Base-by-base conservation (phyloP, 495 filamentous ascomycete genomes). In the Echria macrotheca region DNA sequence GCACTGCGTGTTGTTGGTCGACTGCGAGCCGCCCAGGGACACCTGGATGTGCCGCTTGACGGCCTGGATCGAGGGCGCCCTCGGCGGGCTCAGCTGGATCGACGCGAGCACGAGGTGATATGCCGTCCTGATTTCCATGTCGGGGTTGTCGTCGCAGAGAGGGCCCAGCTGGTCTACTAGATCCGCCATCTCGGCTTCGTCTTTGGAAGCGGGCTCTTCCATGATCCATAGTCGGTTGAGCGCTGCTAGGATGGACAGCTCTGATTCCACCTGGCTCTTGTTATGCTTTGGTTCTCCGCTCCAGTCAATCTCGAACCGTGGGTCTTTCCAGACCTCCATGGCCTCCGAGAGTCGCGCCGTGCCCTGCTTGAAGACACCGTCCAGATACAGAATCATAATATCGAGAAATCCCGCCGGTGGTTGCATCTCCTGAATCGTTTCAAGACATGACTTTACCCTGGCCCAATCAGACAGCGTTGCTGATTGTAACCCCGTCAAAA, bases 221-320 rank as follows among this genome's bases (percentile, higher is more conserved):
- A 95, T 71, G 47, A 97, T 93, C 62, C 90, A 83, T 21, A 95
- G 67, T 18, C 77, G 76, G 65, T 95, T 97, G 49, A 99, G 77
- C 4, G 81, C 71, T 4, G 89, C 85, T 9, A 97, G 77, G 40
- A 95, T 78, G 7, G 82, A 71, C 15, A 94, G 69, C 52, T 96
- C 87, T 3, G 78, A 74, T 38, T 77, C 75, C n/a, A 82, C 69
- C 28, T 82, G 76, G 44, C 77, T 69, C n/a, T 47, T 46, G 29
- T 53, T 51, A 18, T 45, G 47, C 22, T 58, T 61, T 18, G 55
- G 68, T 35, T 58, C 66, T 50, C 58, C 75, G 45, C 55, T 67
- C 14, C 58, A 60, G 23, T 71, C 61, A 14, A 84, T 72, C 5
- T 59, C 62, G 49, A 95, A 78, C 28, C 69, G 61, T 8, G 69